Conservation (phyloP, 1,284 basidiomycete species). For the Malassezia caprae region DNA sequence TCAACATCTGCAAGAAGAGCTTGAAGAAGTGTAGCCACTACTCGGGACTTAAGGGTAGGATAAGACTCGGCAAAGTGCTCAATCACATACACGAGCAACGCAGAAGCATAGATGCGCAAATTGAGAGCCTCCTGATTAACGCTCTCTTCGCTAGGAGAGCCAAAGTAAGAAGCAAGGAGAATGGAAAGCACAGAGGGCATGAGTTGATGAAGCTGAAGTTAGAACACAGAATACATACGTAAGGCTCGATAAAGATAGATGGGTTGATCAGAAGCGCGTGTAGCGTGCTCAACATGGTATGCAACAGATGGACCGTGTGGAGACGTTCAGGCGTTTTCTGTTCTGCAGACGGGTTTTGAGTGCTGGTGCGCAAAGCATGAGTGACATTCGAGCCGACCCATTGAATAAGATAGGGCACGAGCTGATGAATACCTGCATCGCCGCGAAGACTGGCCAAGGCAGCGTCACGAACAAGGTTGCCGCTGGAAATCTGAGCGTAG, state of each 20-base stretch:
- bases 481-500: slow-evolving; percentile 28
- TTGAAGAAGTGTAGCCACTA: slow-evolving; percentile 81
- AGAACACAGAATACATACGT: slow-evolving; percentile 57
- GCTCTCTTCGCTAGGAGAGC: slow-evolving; percentile 22
- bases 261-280: slow-evolving; percentile 53
- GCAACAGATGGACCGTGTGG: slow-evolving; percentile 25
- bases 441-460: slow-evolving; percentile 77
- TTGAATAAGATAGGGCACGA: slow-evolving; percentile 88
- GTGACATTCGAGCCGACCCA: slow-evolving; percentile 71
- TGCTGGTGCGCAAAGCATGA: slow-evolving; percentile 8
- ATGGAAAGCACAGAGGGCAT: slow-evolving; percentile 83
- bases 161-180: slow-evolving; percentile 71
- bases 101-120: slow-evolving; percentile 50
- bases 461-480: slow-evolving; percentile 54
- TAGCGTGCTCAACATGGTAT: slow-evolving; percentile 35
- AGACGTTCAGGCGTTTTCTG: slow-evolving; percentile 13
- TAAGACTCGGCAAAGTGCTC: slow-evolving; percentile 57
- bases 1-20: slow-evolving; percentile 59
- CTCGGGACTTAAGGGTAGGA: slow-evolving; percentile 71
- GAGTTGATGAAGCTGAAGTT: slow-evolving; percentile 77
- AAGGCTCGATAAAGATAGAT: slow-evolving; percentile 89
- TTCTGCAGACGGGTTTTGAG: slow-evolving; percentile 6
- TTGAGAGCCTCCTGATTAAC: slow-evolving; percentile 18
- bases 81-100: slow-evolving; percentile 68
- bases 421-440: slow-evolving; percentile 82